These are phyloP conservation scores for Aurantiochytrium sp. DNA, from an alignment of 108 stramenopile genomes.

Conservation along the genomic window DNA sequence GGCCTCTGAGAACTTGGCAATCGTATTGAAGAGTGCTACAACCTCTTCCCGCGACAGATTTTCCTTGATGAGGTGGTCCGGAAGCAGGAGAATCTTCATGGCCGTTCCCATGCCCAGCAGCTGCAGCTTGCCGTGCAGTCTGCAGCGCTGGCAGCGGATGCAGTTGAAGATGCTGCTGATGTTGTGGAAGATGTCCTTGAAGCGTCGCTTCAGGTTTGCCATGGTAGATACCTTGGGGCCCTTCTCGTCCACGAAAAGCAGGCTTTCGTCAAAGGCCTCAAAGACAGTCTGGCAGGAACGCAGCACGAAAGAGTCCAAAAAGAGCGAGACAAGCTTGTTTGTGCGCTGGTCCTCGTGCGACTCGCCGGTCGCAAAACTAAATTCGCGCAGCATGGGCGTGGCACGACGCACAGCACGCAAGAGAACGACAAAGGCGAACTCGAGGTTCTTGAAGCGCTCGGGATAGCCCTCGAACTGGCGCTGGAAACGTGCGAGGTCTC, in stretches of 20 bases:
- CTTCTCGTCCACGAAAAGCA: slow-evolving; percentile 71
- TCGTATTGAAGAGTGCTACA: slow-evolving; percentile 78
- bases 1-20: slow-evolving; percentile 72
- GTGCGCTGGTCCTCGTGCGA: slow-evolving; percentile 73
- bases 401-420: slow-evolving; percentile 78
- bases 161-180: slow-evolving; percentile 81
- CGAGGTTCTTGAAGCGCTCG: slow-evolving; percentile 80
- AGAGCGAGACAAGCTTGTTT: slow-evolving; percentile 54
- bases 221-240: slow-evolving; percentile 37
- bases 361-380: slow-evolving; percentile 74
- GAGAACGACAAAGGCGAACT: slow-evolving; percentile 86
- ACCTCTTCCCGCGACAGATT: slow-evolving; percentile 74
- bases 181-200: slow-evolving; percentile 87
- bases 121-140: slow-evolving; percentile 83
- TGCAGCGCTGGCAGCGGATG: slow-evolving; percentile 91
- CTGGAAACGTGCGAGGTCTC: slow-evolving; percentile 60
- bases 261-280: slow-evolving; percentile 84
- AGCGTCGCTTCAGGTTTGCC: slow-evolving; percentile 65
- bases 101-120: slow-evolving; percentile 88
- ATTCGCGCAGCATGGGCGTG: slow-evolving; percentile 63
- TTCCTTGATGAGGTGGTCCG: slow-evolving; percentile 36
- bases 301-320: slow-evolving; percentile 72
- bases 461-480: slow-evolving; percentile 53
- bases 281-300: slow-evolving; percentile 70
- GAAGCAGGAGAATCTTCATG: slow-evolving; percentile 79